phyloP scores from a whole-genome alignment of 1,139 yeast genomes.

The Petasospora fabianii region DNA sequence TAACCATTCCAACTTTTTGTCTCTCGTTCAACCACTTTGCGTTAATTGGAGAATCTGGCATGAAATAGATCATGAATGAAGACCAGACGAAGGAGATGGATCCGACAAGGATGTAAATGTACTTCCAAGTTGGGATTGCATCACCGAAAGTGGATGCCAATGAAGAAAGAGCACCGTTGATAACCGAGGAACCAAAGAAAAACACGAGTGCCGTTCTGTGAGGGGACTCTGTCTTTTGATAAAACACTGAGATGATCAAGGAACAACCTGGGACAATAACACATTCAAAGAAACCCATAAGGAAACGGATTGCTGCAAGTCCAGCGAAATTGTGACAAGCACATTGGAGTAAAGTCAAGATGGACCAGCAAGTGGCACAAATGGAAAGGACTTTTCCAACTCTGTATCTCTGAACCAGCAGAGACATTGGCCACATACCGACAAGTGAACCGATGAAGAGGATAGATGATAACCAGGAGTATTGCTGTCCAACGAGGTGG shows the following conservation, averaged over 20 bases:
- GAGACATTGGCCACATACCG: conserved; percentile 26
- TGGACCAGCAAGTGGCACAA: conserved; percentile 32
- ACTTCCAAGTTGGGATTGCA: conserved; percentile 40
- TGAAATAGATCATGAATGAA: conserved; percentile 33
- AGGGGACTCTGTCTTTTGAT: conserved; percentile 44
- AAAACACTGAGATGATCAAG: conserved; percentile 42
- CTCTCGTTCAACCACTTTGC: conserved; percentile 46
- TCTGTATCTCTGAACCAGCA: conserved; percentile 41
- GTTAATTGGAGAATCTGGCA: conserved; percentile 48
- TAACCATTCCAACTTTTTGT: conserved; percentile 40
- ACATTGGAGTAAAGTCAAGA: conserved; percentile 35
- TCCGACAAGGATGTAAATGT: conserved; percentile 44
- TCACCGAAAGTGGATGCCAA: conserved; percentile 40
- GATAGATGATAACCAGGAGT: conserved; percentile 45
- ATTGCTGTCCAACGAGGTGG: conserved; percentile 38
- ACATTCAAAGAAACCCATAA: conserved; percentile 42
- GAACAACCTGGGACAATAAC: conserved; percentile 45
- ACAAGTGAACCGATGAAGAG: conserved; percentile 45
- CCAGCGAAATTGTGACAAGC: conserved; percentile 34
- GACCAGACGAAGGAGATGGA: conserved; percentile 45
- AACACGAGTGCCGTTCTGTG: conserved; percentile 46
- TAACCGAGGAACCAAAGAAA: conserved; percentile 47
- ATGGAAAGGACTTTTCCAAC: conserved; percentile 34
- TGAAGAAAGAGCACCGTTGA: conserved; percentile 47
- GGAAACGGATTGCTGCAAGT: conserved; percentile 35